These are phyloP conservation scores for Colletotrichum phormii DNA, from an alignment of 2,329 filamentous ascomycete species.

Conservation along the genomic window DNA sequence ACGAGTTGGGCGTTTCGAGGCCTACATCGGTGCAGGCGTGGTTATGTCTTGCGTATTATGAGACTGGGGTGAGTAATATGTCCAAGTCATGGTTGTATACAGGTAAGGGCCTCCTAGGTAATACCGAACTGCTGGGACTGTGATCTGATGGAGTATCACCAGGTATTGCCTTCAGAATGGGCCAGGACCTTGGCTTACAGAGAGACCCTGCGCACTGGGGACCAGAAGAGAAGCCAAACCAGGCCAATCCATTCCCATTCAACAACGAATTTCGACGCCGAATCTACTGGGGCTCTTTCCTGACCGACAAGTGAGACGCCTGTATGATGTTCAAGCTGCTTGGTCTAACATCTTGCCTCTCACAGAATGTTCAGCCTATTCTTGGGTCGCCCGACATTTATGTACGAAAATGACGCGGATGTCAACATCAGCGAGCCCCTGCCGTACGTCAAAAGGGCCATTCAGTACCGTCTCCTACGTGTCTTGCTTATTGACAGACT, in stretches of 20 bases:
- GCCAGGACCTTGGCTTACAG: slow-evolving; percentile 45
- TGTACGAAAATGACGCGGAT: slow-evolving; percentile 36
- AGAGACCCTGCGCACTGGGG: slow-evolving; percentile 41
- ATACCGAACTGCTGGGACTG: background rate
- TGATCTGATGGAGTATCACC: background rate
- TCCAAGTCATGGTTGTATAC: slow-evolving; percentile 43
- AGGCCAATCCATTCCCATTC: slow-evolving; percentile 24
- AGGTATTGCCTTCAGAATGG: slow-evolving; percentile 48
- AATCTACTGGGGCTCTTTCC: slow-evolving; percentile 46
- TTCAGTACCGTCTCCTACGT: rapidly evolving
- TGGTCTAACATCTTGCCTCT: background rate
- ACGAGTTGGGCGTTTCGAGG: slow-evolving; percentile 38
- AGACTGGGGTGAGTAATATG: slow-evolving; percentile 42
- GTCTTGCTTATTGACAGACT: background rate
- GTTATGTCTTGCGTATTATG: slow-evolving; percentile 43
- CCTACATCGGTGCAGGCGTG: slow-evolving; percentile 43
- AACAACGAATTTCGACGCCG: slow-evolving; percentile 43
- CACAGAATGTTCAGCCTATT: slow-evolving; percentile 36
- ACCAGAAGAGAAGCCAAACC: slow-evolving; percentile 35
- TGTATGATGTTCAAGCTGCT: background rate
- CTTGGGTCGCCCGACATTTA: slow-evolving; percentile 35
- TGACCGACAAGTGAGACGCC: slow-evolving; percentile 40
- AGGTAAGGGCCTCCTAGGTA: slow-evolving; percentile 30
- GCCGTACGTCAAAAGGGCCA: background rate
- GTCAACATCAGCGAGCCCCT: slow-evolving; percentile 21